Percentiles rank a stretch among this genome's conserved stretches.
Evolutionary conservation across 257 asterid species (phyloP).

Genomic region (Avicennia marina): DNA sequence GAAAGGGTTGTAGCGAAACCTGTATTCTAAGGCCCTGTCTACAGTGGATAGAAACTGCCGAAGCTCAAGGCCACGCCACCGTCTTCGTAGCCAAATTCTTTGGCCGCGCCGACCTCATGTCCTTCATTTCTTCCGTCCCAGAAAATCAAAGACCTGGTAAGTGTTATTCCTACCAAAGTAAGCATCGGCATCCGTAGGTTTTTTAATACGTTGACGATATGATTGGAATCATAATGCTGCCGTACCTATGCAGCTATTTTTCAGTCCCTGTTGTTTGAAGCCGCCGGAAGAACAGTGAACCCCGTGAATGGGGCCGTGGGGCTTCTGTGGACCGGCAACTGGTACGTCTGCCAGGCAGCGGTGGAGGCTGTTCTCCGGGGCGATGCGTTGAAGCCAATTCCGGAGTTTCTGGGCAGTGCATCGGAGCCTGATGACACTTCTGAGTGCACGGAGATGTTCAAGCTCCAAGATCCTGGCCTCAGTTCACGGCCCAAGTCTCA

Average conservation of each 20-base stretch:
- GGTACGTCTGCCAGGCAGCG: constrained; percentile 70
- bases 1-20: constrained; percentile 68
- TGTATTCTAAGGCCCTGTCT: constrained; percentile 63
- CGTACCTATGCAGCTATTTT: constrained; percentile 61
- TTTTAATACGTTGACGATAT: too few species aligned
- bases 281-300: constrained; percentile 74
- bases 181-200: too few species aligned
- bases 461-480: constrained; percentile 21
- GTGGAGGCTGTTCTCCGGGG: constrained; percentile 73
- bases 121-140: constrained; percentile 62
- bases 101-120: constrained; percentile 74
- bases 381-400: constrained; percentile 43
- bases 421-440: constrained; percentile 34
- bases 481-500: constrained; percentile 21
- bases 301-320: constrained; percentile 82
- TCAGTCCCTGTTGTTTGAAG: constrained; percentile 64
- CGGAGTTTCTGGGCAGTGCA: constrained; percentile 32
- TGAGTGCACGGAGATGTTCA: constrained; percentile 29
- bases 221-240: too few species aligned
- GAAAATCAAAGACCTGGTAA: constrained; percentile 56
- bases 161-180: not conserved
- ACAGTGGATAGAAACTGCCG: constrained; percentile 52
- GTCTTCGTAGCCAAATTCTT: constrained; percentile 73
- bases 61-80: constrained; percentile 70
- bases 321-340: constrained; percentile 51